phyloP scores from a whole-genome alignment of 768 basidiomycete species.

The Crassisporium funariophilum region DNA sequence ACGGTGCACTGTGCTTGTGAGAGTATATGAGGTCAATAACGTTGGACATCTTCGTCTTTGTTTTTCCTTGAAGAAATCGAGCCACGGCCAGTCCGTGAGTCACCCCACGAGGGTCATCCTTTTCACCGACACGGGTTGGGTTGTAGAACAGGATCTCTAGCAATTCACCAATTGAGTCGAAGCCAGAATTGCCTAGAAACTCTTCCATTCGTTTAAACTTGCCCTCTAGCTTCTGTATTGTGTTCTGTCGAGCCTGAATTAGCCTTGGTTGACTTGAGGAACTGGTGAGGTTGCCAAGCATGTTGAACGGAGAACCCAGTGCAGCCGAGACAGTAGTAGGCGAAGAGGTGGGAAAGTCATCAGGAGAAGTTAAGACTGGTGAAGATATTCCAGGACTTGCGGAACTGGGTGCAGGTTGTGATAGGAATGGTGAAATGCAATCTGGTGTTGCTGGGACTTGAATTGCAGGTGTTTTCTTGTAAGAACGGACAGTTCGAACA shows the following conservation, averaged over 20 bases:
- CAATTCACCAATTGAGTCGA: not conserved
- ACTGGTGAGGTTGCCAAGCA: not conserved
- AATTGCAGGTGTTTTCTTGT: not conserved
- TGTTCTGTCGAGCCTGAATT: not conserved
- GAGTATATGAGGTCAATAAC: constrained; percentile 20
- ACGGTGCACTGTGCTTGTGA: constrained; percentile 10
- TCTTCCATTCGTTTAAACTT: constrained; percentile 2
- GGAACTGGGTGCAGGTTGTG: not conserved
- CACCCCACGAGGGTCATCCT: not conserved
- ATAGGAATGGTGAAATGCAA: not conserved
- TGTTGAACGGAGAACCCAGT: not conserved
- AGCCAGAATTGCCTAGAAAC: not conserved
- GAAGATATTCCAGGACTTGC: not conserved
- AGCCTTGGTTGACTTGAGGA: constrained; percentile 1
- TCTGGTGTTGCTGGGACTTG: not conserved
- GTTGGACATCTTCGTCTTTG: constrained; percentile 11
- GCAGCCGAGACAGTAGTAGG: not conserved
- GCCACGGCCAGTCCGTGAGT: constrained; percentile 2
- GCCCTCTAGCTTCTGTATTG: not conserved
- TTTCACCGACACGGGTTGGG: constrained; percentile 1
- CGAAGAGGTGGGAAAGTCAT: not conserved
- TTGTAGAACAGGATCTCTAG: not conserved
- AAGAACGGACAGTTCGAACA: not conserved
- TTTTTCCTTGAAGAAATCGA: constrained; percentile 16
- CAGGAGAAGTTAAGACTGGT: not conserved